Base-by-base conservation (phyloP, 768 basidiomycete genomes). In the Serendipita sp. region DNA sequence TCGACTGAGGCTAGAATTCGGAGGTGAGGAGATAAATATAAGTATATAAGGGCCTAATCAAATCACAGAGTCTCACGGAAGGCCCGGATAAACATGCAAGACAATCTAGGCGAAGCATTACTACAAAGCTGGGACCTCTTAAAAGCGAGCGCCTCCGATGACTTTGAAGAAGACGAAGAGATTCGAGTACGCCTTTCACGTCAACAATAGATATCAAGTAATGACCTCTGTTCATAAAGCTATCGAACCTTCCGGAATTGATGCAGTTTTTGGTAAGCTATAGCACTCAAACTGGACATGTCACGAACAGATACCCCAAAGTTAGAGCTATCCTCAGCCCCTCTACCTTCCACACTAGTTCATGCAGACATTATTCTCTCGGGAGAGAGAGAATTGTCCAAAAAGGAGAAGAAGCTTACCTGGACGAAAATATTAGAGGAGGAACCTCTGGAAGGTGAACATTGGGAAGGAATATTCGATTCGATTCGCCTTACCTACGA, bases 361-460 rank as follows among this genome's bases (percentile, higher is more conserved):
- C 78, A 76, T 67, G 86, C 84, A n/a, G 78, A 82, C 3, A 65
- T 72, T 15, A 0, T 83, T 81, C 67, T 75, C 85, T 3, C 74
- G 84, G 34, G 70, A 68, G 0, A 71, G 79, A 13, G 73, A 70
- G 29, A 77, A 83, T 65, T 83, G 82, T 27, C 74, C 69, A 29
- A 76, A 70, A 4, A 71, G 75, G 33, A 64, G 16, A 16, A 29
- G 27, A 46, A 60, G 37, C 72, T 89, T 4, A 88, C 86, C 2
- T 92, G 90, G 90, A 76, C 78, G 65, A 79, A 83, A n/a, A 91
- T 92, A 62, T 78, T 91, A 15, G 80, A 80, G 0, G 88, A 89
- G 69, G 89, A 91, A 64, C 87, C 88, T 2, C 87, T 88, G 66
- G 86, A 91, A 72, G 90, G 87, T 15, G 83, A 91, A 66, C 89